These are phyloP conservation scores for Chenopodium album DNA, from an alignment of 148 eudicot genomes.

Conservation along the genomic window DNA sequence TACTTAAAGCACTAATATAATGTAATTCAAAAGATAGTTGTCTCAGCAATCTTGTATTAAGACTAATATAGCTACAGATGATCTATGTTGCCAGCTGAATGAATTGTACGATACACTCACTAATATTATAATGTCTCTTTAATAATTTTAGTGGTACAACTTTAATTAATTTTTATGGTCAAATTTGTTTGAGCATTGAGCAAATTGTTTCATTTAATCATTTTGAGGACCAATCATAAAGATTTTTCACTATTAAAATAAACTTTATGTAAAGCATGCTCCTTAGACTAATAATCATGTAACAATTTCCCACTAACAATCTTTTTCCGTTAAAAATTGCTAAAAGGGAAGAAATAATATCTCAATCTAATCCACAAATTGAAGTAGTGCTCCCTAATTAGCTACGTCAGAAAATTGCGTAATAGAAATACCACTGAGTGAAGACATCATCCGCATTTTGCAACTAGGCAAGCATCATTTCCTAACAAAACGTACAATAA, in stretches of 20 bases:
- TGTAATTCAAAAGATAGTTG: not conserved
- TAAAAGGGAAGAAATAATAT: constrained; percentile 8
- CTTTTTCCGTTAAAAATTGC: not conserved
- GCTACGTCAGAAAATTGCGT: constrained; percentile 8
- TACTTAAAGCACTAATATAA: not conserved
- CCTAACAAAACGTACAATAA: too few species aligned
- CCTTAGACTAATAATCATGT: constrained; percentile 20
- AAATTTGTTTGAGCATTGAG: constrained; percentile 15
- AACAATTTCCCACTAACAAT: not conserved
- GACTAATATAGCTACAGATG: not conserved
- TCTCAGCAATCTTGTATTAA: not conserved
- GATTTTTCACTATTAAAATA: not conserved
- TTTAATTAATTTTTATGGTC: constrained; percentile 22
- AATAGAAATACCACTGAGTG: not conserved
- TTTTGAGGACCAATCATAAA: constrained; percentile 8
- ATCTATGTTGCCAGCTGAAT: constrained; percentile 8
- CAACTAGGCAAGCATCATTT: too few species aligned
- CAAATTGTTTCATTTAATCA: not conserved
- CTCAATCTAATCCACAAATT: not conserved
- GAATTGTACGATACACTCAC: not conserved
- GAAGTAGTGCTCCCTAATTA: not conserved
- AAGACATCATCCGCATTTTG: not conserved
- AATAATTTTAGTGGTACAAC: not conserved
- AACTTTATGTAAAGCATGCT: constrained; percentile 5
- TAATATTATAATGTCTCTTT: not conserved